These are phyloP conservation scores for Parathielavia hyrcaniae DNA, from an alignment of 495 filamentous ascomycete genomes.

Conservation along the genomic window DNA sequence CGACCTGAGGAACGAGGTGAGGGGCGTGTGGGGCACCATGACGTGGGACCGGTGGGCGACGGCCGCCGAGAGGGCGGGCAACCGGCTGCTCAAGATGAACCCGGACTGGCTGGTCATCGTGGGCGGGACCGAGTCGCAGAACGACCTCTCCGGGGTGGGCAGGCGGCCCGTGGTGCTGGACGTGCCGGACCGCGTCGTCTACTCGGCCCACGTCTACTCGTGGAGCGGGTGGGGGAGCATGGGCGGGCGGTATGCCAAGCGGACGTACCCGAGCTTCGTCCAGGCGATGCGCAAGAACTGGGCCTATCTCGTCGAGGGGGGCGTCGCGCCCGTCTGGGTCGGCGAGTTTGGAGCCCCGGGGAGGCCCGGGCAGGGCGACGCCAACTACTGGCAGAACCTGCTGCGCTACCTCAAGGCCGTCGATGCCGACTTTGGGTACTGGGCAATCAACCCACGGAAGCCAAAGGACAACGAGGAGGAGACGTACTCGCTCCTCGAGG, in stretches of 20 bases:
- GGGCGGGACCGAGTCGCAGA: constrained; percentile 54
- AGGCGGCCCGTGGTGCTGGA: constrained; percentile 49
- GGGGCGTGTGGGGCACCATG: constrained; percentile 59
- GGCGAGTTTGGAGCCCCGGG: constrained; percentile 54
- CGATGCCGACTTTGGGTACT: constrained; percentile 58
- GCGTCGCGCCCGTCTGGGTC: constrained; percentile 55
- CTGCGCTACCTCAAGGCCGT: constrained; percentile 47
- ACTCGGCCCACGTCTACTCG: constrained; percentile 54
- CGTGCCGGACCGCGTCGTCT: constrained; percentile 49
- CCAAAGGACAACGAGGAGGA: constrained; percentile 48
- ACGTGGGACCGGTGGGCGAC: constrained; percentile 52
- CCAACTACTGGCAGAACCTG: constrained; percentile 55
- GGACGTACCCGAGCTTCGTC: constrained; percentile 51
- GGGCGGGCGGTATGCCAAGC: constrained; percentile 45
- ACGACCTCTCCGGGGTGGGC: constrained; percentile 48
- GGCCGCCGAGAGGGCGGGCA: constrained; percentile 52
- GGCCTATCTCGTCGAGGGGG: constrained; percentile 53
- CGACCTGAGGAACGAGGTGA: constrained; percentile 56
- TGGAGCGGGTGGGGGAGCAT: constrained; percentile 58
- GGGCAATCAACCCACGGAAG: constrained; percentile 57
- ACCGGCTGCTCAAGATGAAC: constrained; percentile 49
- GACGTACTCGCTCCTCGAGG: constrained; percentile 50
- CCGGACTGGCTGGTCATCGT: constrained; percentile 57
- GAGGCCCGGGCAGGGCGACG: constrained; percentile 43
- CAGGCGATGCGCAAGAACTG: constrained; percentile 54